Evolutionary conservation across 2,329 filamentous ascomycete species (phyloP).

Genomic region (Trichoderma gracile): DNA sequence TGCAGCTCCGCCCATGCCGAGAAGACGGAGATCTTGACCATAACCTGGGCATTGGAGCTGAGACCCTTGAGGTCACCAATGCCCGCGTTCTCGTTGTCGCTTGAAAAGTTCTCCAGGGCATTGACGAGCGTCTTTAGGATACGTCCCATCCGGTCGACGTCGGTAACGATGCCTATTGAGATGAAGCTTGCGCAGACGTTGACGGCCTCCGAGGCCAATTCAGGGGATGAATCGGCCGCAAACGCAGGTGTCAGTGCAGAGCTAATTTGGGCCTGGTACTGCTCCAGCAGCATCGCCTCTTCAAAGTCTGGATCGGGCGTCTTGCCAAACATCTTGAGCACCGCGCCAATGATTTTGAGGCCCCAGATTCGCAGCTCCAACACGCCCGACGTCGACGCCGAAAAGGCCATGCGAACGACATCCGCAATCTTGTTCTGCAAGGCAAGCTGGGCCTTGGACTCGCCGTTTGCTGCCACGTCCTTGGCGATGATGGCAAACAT

Average conservation of each 20-base stretch:
- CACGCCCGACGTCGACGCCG: conserved; percentile 91
- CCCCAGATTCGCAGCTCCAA: conserved; percentile 88
- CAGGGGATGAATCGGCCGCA: conserved; percentile 90
- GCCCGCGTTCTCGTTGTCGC: conserved; percentile 74
- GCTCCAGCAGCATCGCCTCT: conserved; percentile 93
- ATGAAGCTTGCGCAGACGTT: conserved; percentile 99
- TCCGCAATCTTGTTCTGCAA: conserved; percentile 85
- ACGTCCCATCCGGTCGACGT: conserved; percentile 97
- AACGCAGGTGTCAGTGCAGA: conserved; percentile 96
- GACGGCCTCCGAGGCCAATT: conserved; percentile 91
- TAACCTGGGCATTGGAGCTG: conserved; percentile 93
- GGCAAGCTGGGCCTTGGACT: conserved; percentile 73
- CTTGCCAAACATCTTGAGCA: conserved; percentile 94
- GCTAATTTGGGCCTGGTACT: conserved; percentile 98
- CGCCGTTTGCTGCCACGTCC: conserved; percentile 74
- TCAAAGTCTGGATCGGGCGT: conserved; percentile 95
- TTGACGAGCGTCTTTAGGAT: conserved; percentile 92
- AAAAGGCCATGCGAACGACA: conserved; percentile 95
- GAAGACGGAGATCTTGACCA: conserved; percentile 97
- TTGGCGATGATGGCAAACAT: conserved; percentile 77
- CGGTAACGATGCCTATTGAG: conserved; percentile 93
- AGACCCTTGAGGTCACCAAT: conserved; percentile 93
- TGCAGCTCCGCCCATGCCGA: conserved; percentile 97
- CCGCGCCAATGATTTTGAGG: conserved; percentile 87
- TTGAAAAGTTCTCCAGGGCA: conserved; percentile 88